A percentile compares a stretch with the other conserved stretches of the same genome.
Evolutionary conservation across 257 asterid species (phyloP).

Genomic region (Salvia hispanica): DNA sequence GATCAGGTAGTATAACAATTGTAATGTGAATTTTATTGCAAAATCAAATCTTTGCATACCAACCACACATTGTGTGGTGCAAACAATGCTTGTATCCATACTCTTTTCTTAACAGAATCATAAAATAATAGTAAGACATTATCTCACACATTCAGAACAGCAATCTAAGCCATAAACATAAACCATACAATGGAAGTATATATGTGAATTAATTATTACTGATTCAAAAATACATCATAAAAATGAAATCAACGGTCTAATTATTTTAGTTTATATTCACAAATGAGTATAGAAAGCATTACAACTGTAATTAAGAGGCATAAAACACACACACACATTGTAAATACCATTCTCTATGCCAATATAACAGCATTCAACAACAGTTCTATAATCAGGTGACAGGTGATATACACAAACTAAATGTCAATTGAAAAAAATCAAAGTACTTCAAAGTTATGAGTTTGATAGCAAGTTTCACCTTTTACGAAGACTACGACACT

Average conservation of each 20-base stretch:
- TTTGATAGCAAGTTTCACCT: conserved; percentile 32
- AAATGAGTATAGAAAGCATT: background rate
- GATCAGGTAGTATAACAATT: background rate
- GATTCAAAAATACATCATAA: background rate
- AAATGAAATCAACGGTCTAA: background rate
- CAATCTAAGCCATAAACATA: conserved; percentile 1
- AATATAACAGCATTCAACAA: background rate
- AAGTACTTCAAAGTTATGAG: background rate
- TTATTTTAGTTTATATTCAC: background rate
- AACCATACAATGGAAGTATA: background rate
- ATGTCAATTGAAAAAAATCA: background rate
- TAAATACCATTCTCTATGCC: background rate
- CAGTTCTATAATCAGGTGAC: too few relatives aligned
- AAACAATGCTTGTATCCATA: background rate
- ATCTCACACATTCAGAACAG: background rate
- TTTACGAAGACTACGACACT: conserved; percentile 44
- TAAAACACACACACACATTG: background rate
- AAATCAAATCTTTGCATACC: background rate
- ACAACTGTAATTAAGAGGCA: background rate
- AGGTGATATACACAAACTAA: background rate
- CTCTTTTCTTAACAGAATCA: background rate
- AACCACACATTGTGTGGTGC: background rate
- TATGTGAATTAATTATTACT: background rate
- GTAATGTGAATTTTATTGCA: conserved; percentile 11
- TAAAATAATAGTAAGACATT: background rate